phyloP scores from a whole-genome alignment of 306 rosid species.

The Corylus americana region DNA sequence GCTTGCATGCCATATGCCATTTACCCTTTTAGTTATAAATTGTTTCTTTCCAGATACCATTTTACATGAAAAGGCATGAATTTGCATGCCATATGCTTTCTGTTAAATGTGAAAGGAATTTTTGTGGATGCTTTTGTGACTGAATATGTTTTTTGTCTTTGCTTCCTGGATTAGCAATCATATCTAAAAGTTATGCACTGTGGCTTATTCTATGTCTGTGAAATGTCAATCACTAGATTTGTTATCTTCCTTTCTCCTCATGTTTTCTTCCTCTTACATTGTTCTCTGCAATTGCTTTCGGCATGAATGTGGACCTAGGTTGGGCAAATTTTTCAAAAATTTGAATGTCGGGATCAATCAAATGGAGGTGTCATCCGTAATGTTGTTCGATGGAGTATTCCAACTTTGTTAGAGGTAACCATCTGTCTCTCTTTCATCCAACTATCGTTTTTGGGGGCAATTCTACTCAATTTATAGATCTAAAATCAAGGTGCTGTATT shows the following conservation, averaged over 20 bases:
- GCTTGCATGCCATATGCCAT: constrained; percentile 11
- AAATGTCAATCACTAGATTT: not conserved
- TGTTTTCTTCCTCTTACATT: constrained; percentile 2
- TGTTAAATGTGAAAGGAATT: constrained; percentile 5
- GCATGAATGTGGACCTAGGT: constrained; percentile 47
- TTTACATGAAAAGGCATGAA: constrained; percentile 3
- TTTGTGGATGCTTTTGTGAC: constrained; percentile 8
- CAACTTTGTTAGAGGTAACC: constrained; percentile 74
- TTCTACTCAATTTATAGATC: constrained; percentile 8
- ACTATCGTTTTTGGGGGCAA: not conserved
- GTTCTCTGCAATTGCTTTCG: constrained; percentile 10
- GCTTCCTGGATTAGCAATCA: not conserved
- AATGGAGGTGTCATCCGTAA: constrained; percentile 67
- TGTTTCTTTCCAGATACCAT: not conserved
- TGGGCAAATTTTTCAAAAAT: constrained; percentile 91
- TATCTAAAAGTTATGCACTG: constrained; percentile 1
- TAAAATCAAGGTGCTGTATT: constrained; percentile 3
- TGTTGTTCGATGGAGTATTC: constrained; percentile 90
- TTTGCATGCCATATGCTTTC: constrained; percentile 16
- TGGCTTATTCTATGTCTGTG: not conserved
- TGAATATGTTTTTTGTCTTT: not conserved
- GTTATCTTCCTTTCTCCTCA: not conserved
- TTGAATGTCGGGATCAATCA: constrained; percentile 66
- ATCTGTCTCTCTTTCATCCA: constrained; percentile 21
- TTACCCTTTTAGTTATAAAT: too few relatives aligned